Conservation (phyloP, 306 rosid genomes). For the Dalbergia oliveri region DNA sequence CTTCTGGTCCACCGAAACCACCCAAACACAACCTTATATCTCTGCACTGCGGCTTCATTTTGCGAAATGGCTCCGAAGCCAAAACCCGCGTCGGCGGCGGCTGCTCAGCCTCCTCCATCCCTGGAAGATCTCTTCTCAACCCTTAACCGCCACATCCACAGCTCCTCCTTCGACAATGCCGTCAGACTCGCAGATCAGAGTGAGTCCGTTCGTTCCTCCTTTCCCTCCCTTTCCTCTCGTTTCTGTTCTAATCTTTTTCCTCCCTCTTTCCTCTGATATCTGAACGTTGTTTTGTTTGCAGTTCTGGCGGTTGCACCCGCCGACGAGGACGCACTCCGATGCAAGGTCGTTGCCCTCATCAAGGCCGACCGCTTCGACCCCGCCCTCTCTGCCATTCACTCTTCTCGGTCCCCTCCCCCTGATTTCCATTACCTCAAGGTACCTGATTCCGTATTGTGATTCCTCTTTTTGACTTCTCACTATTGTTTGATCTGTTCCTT, state of each 20-base stretch:
- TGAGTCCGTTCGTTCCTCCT: constrained; percentile 25
- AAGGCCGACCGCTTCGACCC: constrained; percentile 70
- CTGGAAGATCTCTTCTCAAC: constrained; percentile 89
- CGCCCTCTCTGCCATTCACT: constrained; percentile 71
- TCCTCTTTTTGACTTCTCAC: background rate
- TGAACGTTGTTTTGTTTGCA: constrained; percentile 43
- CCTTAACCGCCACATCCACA: constrained; percentile 75
- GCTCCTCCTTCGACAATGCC: constrained; percentile 70
- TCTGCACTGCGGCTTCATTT: background rate
- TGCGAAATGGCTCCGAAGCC: constrained; percentile 83
- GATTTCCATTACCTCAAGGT: constrained; percentile 86
- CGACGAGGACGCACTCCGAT: constrained; percentile 87
- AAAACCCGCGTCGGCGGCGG: constrained; percentile 59
- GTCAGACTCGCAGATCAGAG: constrained; percentile 91
- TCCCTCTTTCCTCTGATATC: background rate
- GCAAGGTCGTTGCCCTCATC: constrained; percentile 84
- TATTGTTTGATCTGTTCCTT: too few relatives aligned
- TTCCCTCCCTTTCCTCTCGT: background rate
- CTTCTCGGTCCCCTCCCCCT: constrained; percentile 49
- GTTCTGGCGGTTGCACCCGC: constrained; percentile 77
- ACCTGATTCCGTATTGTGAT: background rate
- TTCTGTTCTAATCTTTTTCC: background rate
- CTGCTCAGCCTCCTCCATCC: constrained; percentile 66
- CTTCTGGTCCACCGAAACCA: background rate
- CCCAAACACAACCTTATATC: background rate